Evolutionary conservation across 148 eudicot genomes (phyloP).

Genomic region (Vaccinium darrowii): DNA sequence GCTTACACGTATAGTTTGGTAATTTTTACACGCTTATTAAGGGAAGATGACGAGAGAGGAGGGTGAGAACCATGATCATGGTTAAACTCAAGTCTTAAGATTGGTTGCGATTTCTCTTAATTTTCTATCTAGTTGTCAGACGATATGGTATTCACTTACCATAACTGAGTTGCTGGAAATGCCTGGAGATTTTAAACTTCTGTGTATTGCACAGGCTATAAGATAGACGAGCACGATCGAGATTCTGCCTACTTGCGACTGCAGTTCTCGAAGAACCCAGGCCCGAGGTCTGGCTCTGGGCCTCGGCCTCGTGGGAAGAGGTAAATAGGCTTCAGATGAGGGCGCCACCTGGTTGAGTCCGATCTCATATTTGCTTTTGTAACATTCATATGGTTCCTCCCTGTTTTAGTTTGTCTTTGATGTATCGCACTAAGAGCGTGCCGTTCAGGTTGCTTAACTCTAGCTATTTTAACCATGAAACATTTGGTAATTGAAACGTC

Average conservation of each 20-base stretch:
- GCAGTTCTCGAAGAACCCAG: conserved; percentile 71
- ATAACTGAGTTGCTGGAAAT: conserved; percentile 2
- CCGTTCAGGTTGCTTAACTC: background rate
- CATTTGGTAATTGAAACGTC: background rate
- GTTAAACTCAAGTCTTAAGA: background rate
- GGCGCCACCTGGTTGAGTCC: background rate
- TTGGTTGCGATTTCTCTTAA: background rate
- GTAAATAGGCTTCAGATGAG: conserved; percentile 22
- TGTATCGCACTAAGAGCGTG: background rate
- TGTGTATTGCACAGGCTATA: conserved; percentile 47
- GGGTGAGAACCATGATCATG: background rate
- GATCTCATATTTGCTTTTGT: background rate
- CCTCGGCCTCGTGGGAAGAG: conserved; percentile 50
- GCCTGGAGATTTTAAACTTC: conserved; percentile 15
- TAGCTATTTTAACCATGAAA: conserved; percentile 1
- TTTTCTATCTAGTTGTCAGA: background rate
- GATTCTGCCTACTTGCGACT: conserved; percentile 57
- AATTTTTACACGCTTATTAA: background rate
- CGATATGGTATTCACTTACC: background rate
- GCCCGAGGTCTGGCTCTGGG: conserved; percentile 56
- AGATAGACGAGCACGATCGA: conserved; percentile 68
- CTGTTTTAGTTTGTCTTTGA: background rate
- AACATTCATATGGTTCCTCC: background rate
- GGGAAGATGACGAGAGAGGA: background rate
- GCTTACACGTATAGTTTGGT: background rate